A percentile compares a stretch with the other conserved stretches of the same genome.
These are phyloP conservation scores for Cyclotella choctawhatcheeana DNA, from an alignment of 108 stramenopile genomes.

Conservation along the genomic window DNA sequence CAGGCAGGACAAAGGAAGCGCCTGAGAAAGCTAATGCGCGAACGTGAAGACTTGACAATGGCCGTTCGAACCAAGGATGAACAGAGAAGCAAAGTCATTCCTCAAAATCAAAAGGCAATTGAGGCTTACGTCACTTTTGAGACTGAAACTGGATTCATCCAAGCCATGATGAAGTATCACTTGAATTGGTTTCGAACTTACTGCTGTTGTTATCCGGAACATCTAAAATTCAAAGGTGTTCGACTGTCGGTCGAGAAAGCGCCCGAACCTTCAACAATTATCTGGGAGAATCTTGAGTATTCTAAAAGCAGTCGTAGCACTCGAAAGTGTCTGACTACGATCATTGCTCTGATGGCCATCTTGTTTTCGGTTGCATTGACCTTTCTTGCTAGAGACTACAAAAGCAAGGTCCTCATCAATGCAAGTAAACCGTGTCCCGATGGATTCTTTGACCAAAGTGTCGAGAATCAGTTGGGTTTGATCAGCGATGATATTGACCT, in stretches of 20 bases:
- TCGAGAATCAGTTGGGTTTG: slow-evolving; percentile 38
- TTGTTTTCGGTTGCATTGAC: slow-evolving; percentile 54
- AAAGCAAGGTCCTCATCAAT: slow-evolving; percentile 40
- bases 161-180: slow-evolving; percentile 53
- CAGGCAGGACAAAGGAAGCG: slow-evolving; percentile 31
- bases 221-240: slow-evolving; percentile 49
- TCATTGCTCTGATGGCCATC: slow-evolving; percentile 54
- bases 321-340: slow-evolving; percentile 55
- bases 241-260: slow-evolving; percentile 51
- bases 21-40: slow-evolving; percentile 37
- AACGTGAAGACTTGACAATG: slow-evolving; percentile 39
- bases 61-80: slow-evolving; percentile 52
- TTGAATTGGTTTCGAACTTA: slow-evolving; percentile 52
- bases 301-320: slow-evolving; percentile 37
- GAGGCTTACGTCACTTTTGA: slow-evolving; percentile 73
- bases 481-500: slow-evolving; percentile 29
- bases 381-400: slow-evolving; percentile 60
- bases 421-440: slow-evolving; percentile 43
- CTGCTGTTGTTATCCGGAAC: slow-evolving; percentile 53
- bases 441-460: slow-evolving; percentile 32
- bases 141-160: slow-evolving; percentile 49
- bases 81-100: slow-evolving; percentile 26
- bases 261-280: slow-evolving; percentile 73
- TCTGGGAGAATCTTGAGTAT: slow-evolving; percentile 71
- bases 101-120: slow-evolving; percentile 48